Evolutionary conservation across 768 basidiomycete genomes (phyloP).

Genomic region (Sistotremastrum suecicum): DNA sequence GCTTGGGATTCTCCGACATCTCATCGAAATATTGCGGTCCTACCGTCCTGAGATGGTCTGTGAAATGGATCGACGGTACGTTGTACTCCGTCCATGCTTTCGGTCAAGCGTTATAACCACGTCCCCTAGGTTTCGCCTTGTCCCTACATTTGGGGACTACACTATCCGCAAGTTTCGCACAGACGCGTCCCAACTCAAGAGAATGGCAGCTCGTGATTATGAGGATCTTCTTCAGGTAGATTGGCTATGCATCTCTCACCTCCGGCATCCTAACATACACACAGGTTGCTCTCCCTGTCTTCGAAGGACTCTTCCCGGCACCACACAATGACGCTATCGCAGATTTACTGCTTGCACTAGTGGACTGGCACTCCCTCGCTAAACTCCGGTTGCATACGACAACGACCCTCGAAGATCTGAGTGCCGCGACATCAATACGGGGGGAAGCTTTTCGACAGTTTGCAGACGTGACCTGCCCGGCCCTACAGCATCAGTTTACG

Average conservation of each 20-base stretch:
- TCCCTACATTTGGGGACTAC: neutral
- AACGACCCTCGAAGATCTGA: constrained; percentile 15
- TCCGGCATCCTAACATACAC: neutral
- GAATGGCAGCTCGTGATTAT: constrained; percentile 12
- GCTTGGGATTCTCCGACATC: constrained; percentile 17
- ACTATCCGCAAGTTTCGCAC: constrained; percentile 12
- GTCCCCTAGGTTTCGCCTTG: too few relatives aligned
- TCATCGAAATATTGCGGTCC: constrained; percentile 12
- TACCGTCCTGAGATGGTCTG: too few relatives aligned
- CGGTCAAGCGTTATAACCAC: too few relatives aligned
- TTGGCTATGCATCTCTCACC: too few relatives aligned
- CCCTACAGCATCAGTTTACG: constrained; percentile 18
- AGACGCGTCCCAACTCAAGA: constrained; percentile 13
- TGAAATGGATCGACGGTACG: constrained; percentile 5
- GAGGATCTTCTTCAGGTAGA: constrained; percentile 15
- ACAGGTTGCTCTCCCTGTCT: constrained; percentile 6
- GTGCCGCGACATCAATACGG: constrained; percentile 13
- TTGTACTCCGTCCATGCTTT: neutral
- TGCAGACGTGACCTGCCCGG: constrained; percentile 11
- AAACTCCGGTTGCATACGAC: constrained; percentile 28
- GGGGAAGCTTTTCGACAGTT: constrained; percentile 21
- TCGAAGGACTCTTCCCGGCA: constrained; percentile 13
- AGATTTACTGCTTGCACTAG: constrained; percentile 19
- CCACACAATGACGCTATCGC: constrained; percentile 12
- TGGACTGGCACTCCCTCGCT: constrained; percentile 24